Percentiles rank a stretch among this genome's conserved stretches.
phyloP scores from a whole-genome alignment of 2,329 filamentous ascomycete species.

The Fusarium sp. region DNA sequence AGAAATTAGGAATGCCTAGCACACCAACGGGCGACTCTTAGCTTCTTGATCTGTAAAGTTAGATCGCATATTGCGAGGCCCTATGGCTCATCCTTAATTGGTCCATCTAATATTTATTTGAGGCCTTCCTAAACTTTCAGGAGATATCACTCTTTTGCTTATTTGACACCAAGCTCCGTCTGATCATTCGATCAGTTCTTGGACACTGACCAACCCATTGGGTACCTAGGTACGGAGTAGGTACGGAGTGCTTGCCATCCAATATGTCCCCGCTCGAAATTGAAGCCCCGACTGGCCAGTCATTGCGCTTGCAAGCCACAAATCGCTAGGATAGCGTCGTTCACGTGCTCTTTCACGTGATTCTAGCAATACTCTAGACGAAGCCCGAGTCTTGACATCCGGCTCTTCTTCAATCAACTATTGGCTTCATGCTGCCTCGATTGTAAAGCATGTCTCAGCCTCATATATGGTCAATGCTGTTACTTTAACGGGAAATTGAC shows the following conservation, averaged over 20 bases:
- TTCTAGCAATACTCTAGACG: too few species aligned
- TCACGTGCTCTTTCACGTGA: conserved; percentile 19
- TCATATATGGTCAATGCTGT: too few species aligned
- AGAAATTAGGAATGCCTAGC: conserved; percentile 44
- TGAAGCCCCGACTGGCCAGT: not conserved
- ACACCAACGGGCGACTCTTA: conserved; percentile 7
- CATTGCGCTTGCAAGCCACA: not conserved
- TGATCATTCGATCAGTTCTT: not conserved
- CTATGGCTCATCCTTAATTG: not conserved
- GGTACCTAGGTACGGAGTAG: not conserved
- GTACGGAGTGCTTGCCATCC: not conserved
- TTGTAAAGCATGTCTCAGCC: too few species aligned
- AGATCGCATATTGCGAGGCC: not conserved
- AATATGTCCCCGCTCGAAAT: not conserved
- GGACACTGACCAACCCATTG: conserved; percentile 2
- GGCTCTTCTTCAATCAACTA: too few species aligned
- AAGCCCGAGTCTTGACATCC: too few species aligned
- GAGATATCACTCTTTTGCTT: not conserved
- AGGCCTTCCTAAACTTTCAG: not conserved
- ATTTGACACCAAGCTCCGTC: not conserved
- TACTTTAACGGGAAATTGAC: too few species aligned
- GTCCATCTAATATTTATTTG: not conserved
- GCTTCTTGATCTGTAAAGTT: not conserved
- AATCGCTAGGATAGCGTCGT: not conserved
- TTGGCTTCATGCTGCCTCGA: too few species aligned